Conservation (phyloP, 805 yeast species). For the Teunomyces panamensis region DNA sequence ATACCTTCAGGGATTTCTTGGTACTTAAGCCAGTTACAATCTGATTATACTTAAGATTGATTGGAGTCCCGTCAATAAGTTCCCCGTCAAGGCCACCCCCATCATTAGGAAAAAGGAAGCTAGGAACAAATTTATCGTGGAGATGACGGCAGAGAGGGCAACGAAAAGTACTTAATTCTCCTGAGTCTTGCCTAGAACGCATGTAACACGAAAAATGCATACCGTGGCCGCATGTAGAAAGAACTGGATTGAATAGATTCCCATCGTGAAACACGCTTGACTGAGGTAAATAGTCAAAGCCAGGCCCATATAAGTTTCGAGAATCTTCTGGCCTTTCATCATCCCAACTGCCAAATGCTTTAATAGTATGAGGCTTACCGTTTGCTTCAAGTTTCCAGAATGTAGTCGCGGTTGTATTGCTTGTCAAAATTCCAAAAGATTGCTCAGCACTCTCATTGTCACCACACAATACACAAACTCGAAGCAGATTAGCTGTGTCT, state of each 20-base stretch:
- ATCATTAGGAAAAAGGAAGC: conserved; percentile 27
- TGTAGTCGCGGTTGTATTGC: conserved; percentile 42
- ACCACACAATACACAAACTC: conserved; percentile 25
- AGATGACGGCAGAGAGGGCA: conserved; percentile 53
- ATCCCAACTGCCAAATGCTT: conserved; percentile 23
- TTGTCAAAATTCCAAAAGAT: conserved; percentile 58
- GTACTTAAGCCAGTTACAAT: not conserved
- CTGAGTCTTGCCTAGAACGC: conserved; percentile 22
- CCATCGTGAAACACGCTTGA: conserved; percentile 10
- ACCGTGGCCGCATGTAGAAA: conserved; percentile 52
- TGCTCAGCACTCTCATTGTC: conserved; percentile 29
- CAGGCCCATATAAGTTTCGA: conserved; percentile 18
- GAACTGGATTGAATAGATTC: conserved; percentile 20
- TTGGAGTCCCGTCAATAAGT: conserved; percentile 14
- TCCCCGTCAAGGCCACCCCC: not conserved
- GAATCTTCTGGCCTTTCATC: conserved; percentile 15
- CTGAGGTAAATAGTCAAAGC: conserved; percentile 14
- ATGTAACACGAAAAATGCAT: conserved; percentile 47
- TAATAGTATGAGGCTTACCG: conserved; percentile 12
- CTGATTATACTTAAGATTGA: conserved; percentile 11
- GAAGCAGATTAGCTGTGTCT: not conserved
- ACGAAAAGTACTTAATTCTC: conserved; percentile 19
- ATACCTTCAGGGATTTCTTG: conserved; percentile 3
- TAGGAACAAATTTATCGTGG: conserved; percentile 46
- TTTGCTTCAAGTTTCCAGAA: conserved; percentile 47